Evolutionary conservation across 179 eudicot genomes (phyloP).

Genomic region (Nepenthes alata): DNA sequence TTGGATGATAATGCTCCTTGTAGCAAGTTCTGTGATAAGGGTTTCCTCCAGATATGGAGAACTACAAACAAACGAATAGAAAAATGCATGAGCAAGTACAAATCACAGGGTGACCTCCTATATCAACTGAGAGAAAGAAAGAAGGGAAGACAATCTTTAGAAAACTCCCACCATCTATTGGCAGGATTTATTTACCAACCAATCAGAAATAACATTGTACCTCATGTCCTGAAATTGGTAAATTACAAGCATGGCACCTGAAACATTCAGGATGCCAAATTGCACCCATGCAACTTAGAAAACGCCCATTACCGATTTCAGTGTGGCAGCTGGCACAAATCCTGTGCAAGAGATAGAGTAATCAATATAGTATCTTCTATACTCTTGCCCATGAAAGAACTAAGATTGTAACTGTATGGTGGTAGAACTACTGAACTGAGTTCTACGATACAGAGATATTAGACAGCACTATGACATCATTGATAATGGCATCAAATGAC

Average conservation of each 20-base stretch:
- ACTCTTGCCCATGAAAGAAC: too few relatives aligned
- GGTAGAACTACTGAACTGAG: too few relatives aligned
- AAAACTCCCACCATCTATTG: not conserved
- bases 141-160: not conserved
- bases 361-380: too few relatives aligned
- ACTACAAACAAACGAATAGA: slow-evolving; percentile 32
- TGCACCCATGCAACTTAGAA: slow-evolving; percentile 77
- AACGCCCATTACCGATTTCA: slow-evolving; percentile 75
- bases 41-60: slow-evolving; percentile 55
- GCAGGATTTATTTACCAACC: slow-evolving; percentile 2
- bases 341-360: slow-evolving; percentile 26
- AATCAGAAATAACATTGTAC: slow-evolving; percentile 16
- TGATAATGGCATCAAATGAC: too few relatives aligned
- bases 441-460: too few relatives aligned
- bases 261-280: slow-evolving; percentile 95
- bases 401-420: too few relatives aligned
- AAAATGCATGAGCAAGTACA: slow-evolving; percentile 1
- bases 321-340: slow-evolving; percentile 72
- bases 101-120: not conserved
- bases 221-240: slow-evolving; percentile 74
- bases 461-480: too few relatives aligned
- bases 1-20: slow-evolving; percentile 79
- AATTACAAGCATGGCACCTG: slow-evolving; percentile 65
- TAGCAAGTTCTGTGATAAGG: slow-evolving; percentile 82
- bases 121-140: not conserved